phyloP scores from a whole-genome alignment of 768 basidiomycete species.

The Leccinellum albellum region DNA sequence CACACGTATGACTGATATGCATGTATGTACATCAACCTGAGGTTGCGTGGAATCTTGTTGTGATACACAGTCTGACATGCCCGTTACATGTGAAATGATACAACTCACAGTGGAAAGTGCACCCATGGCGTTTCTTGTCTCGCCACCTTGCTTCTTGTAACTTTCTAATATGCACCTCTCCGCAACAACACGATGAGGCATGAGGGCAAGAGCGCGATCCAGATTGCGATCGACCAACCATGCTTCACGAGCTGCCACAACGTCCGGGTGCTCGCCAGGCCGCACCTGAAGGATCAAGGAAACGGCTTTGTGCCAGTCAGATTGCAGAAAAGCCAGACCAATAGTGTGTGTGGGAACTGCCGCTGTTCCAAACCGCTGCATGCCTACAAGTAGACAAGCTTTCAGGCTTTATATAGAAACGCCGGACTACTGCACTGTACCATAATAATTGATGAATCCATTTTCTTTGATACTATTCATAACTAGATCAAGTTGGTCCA shows the following conservation, averaged over 20 bases:
- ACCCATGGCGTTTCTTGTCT: conserved; percentile 81
- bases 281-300: conserved; percentile 77
- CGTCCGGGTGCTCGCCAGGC: conserved; percentile 90
- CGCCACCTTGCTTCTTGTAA: conserved; percentile 75
- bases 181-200: conserved; percentile 91
- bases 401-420: not conserved
- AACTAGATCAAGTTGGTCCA: conserved; percentile 67
- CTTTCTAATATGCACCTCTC: conserved; percentile 91
- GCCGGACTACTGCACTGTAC: conserved; percentile 35
- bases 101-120: conserved; percentile 73
- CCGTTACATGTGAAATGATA: not conserved
- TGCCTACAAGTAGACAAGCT: conserved; percentile 51
- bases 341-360: conserved; percentile 94
- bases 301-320: conserved; percentile 87
- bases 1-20: conserved; percentile 98
- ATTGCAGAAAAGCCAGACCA: conserved; percentile 83
- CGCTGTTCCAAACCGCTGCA: conserved; percentile 99
- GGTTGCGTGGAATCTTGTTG: conserved; percentile 87
- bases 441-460: conserved; percentile 98
- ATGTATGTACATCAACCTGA: conserved; percentile 96
- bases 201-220: conserved; percentile 74
- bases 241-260: conserved; percentile 75
- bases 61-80: conserved; percentile 2
- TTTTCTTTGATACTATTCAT: conserved; percentile 73
- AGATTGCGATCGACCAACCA: conserved; percentile 85